Evolutionary conservation across 352 stramenopile genomes (phyloP).

Genomic region (Halophytophthora polymorphica): DNA sequence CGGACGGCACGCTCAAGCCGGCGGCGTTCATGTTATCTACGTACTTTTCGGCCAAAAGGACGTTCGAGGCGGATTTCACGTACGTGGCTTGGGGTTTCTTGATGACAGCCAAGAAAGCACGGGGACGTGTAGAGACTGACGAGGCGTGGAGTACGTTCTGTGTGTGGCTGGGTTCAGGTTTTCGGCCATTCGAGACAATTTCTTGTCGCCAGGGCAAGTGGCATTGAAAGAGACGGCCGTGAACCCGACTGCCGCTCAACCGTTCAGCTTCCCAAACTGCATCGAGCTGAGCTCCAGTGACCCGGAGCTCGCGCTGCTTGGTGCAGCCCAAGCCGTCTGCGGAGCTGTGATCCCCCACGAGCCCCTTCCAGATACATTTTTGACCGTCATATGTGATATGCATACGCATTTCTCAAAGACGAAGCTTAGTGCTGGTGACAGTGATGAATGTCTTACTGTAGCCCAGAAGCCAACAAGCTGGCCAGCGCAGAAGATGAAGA

Average conservation of each 20-base stretch:
- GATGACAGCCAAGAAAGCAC: background rate
- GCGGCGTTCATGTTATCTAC: constrained; percentile 39
- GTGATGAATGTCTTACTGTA: background rate
- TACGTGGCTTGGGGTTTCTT: constrained; percentile 12
- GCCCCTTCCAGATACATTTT: constrained; percentile 31
- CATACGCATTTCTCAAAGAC: constrained; percentile 27
- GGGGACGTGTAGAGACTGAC: background rate
- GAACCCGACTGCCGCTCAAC: constrained; percentile 7
- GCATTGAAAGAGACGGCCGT: constrained; percentile 46
- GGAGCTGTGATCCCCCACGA: constrained; percentile 38
- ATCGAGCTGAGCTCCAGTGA: constrained; percentile 42
- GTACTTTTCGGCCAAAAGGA: constrained; percentile 35
- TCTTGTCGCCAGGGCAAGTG: constrained; percentile 44
- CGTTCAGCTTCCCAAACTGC: constrained; percentile 28
- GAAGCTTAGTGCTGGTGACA: background rate
- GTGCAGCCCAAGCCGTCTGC: constrained; percentile 22
- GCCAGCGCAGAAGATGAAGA: constrained; percentile 32
- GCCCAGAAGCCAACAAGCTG: constrained; percentile 16
- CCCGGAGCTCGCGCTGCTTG: constrained; percentile 36
- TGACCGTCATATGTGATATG: constrained; percentile 35
- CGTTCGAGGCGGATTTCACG: constrained; percentile 40
- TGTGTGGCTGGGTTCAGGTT: constrained; percentile 27
- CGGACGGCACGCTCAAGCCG: constrained; percentile 51
- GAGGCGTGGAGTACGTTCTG: no score
- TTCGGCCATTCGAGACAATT: constrained; percentile 50